Base-by-base conservation (phyloP, 176 grass and related monocot species). In the Aegilops speltoides region DNA sequence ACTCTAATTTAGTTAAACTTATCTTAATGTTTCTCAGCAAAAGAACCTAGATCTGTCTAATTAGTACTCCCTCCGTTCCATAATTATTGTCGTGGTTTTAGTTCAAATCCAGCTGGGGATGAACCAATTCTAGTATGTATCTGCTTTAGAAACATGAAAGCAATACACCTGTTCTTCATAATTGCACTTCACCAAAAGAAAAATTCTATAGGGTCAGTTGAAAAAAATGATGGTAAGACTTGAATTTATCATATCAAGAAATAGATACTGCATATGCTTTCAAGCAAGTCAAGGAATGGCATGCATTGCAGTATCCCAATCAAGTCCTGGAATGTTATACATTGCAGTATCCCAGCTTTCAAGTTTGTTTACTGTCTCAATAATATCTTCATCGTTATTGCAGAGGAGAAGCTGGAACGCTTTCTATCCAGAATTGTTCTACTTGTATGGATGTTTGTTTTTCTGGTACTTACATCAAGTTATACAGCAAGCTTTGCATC, bases 401-500 rank as follows among this genome's bases (percentile, higher is more conserved):
- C 66, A 92, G 90, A 68, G 22, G 86, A 86, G 14, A 92, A 83
- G 82, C 22, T 92, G 17, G 22, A 92, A 28, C 66, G 54, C 20
- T 52, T 79, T 69, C 86, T 94, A 6, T 94, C 92, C 6, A 87
- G 64, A 63, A 20, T 75, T 40, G 76, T 85, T 25, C 57, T 82
- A 28, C 77, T 82, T 67, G 85, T 85, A 59, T 91, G 84, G 88
- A 33, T 77, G 41, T 80, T 88, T 77, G 79, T 92, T 13, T 59
- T 95, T 34, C 62, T 92, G 20, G 64, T 92, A 69, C 87, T 95
- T 54, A 73, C 87, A 19, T 88, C 90, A 70, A 95, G 90, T 33
- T 95, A 95, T 36, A 95, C 90, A 65, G 93, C 93, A 82, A 92
- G 82, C 50, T 68, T 95, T 38, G 40, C 93, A 11, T 95, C 90